Percentiles rank a stretch among this genome's conserved stretches.
Conservation (phyloP, 139 green algal genomes). For the Chlamydomonas sphaeroides region DNA sequence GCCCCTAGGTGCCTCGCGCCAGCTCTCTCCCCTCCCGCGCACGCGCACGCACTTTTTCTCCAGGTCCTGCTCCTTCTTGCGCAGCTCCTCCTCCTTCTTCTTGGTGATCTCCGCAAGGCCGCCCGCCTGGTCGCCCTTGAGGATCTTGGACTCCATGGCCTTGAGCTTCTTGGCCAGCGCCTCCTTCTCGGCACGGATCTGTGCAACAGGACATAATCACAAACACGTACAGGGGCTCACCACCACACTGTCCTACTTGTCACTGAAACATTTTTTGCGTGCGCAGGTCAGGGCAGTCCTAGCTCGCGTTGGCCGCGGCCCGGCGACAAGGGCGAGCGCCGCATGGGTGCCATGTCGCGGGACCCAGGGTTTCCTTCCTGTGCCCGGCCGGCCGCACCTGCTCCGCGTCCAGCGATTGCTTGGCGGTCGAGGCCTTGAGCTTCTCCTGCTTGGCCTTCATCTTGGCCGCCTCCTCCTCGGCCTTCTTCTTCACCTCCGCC, state of each 20-base stretch:
- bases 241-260: too few relatives aligned
- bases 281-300: too few relatives aligned
- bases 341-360: too few relatives aligned
- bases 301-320: too few relatives aligned
- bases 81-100: conserved; percentile 73
- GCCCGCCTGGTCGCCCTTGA: conserved; percentile 69
- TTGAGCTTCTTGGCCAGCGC: conserved; percentile 69
- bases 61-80: conserved; percentile 62
- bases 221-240: too few relatives aligned
- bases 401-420: conserved; percentile 57
- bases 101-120: conserved; percentile 66
- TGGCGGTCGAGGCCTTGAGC: conserved; percentile 63
- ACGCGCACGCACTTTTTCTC: conserved; percentile 54
- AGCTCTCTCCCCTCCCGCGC: too few relatives aligned
- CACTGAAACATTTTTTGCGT: too few relatives aligned
- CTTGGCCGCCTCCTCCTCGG: conserved; percentile 56
- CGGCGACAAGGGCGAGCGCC: too few relatives aligned
- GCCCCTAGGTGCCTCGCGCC: too few relatives aligned
- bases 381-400: too few relatives aligned
- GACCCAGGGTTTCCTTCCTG: too few relatives aligned
- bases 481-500: conserved; percentile 51
- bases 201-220: too few relatives aligned
- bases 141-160: conserved; percentile 79
- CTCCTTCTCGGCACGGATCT: conserved; percentile 62
- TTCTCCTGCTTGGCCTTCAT: conserved; percentile 69